Base-by-base conservation (phyloP, 345 rosid species). In the Melaleuca alternifolia region DNA sequence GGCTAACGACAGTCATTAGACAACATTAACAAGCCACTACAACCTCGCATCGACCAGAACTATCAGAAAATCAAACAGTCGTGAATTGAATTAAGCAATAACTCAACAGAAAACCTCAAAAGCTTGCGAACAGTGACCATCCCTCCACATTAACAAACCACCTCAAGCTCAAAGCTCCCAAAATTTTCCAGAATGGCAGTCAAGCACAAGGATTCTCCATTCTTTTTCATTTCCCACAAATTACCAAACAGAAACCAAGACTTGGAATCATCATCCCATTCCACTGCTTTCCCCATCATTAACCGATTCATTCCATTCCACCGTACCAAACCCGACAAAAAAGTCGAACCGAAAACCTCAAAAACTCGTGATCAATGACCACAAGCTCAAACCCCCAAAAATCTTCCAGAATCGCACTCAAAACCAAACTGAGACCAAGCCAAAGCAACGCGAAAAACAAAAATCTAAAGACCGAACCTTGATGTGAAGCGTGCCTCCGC, bases 401-500 rank as follows among this genome's bases (percentile, higher is more conserved):
- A 6, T 26, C 16, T 13, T 62, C 76, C 11, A 30, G 76, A 62
- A 30, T 8, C 3, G 76, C 76, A 62, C 41, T 65, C 12, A 3
- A 24, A 5, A 86, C 50, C 84, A 21, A 81, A 86, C 28, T 44
- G 24, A 50, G 71, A 48, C 2, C 50, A 28, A 51, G 50, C 84
- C 54, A 77, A 50, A 50, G 46, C 12, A 9, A 77, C 12, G 26
- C 21, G 24, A 41, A 41, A 41, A 28, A 48, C 13, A 51, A 26
- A 6, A 65, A 83, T 0, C 76, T 5, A 52, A 51, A 26, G 23
- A 13, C 23, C 56, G 2, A 30, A 97, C 99, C 99, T 95, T 91
- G 81, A 97, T 87, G 86, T 96, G 99, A 88, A 97, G 98, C 54
- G 99, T 96, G 7, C 99, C 99, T 9, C 99, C 99, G 3, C 99